These are phyloP conservation scores for Mortierella sp. DNA, from an alignment of 371 early-diverging fungal genomes.

Conservation along the genomic window DNA sequence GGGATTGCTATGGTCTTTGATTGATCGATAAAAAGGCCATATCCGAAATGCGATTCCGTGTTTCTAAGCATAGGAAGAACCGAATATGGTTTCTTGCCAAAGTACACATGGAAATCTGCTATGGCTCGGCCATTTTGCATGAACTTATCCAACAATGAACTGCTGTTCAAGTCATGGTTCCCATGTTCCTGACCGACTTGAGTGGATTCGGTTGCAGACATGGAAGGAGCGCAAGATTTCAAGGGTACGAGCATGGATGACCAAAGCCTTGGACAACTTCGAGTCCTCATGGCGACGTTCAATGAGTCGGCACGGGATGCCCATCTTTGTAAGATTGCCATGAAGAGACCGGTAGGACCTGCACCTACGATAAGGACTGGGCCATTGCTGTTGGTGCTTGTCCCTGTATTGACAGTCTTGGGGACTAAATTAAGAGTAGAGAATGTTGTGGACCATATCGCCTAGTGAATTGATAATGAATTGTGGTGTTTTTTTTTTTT, in stretches of 20 bases:
- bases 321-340: slow-evolving; percentile 30
- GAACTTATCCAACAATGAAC: slow-evolving; percentile 14
- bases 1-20: slow-evolving; percentile 19
- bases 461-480: too few species aligned
- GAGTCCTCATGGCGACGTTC: slow-evolving; percentile 29
- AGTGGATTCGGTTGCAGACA: neutral
- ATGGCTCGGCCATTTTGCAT: neutral
- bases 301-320: slow-evolving; percentile 27
- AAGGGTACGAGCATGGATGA: slow-evolving; percentile 34
- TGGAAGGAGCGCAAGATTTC: slow-evolving; percentile 30
- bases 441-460: neutral
- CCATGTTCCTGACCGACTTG: too few species aligned
- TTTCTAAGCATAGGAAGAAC: neutral
- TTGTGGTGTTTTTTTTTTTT: too few species aligned
- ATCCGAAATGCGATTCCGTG: slow-evolving; percentile 22
- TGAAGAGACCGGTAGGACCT: slow-evolving; percentile 42
- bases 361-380: slow-evolving; percentile 52
- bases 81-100: slow-evolving; percentile 2
- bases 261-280: slow-evolving; percentile 24
- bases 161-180: neutral
- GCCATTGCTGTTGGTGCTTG: slow-evolving; percentile 10
- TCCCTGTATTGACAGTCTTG: neutral
- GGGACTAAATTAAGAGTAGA: neutral
- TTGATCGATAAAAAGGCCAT: slow-evolving; percentile 25
- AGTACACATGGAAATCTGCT: slow-evolving; percentile 10